Base-by-base conservation (phyloP, 257 asterid species). In the Oldenlandia corymbosa region DNA sequence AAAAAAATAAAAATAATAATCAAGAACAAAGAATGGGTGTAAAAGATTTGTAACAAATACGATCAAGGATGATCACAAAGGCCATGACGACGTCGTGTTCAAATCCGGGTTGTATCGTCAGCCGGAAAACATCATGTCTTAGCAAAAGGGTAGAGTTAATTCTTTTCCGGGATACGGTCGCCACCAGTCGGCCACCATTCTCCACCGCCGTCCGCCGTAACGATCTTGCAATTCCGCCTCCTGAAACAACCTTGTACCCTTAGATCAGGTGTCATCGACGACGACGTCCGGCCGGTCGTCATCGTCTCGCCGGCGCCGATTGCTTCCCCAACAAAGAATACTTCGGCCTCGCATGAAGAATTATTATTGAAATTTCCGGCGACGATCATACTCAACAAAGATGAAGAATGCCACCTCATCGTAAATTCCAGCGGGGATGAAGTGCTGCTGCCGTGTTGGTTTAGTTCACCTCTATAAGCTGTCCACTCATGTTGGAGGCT, bases 261-360 rank as follows among this genome's bases (percentile, higher is more conserved):
- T 50, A 67, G 67, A 60, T 67, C 65, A 12, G 73, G 75, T 3
- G 39, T 4, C 9, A 9, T 34, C n/a, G n/a, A n/a, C n/a, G n/a
- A n/a, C n/a, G n/a, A n/a, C n/a, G n/a, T n/a, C n/a, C n/a, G n/a
- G n/a, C n/a, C n/a, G n/a, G n/a, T n/a, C n/a, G n/a, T n/a, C 26
- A 37, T 37, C 28, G 13, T 14, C 59, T 50, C 10, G 31, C 36
- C 45, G 60, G 46, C 24, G 28, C n/a, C 37, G 24, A n/a, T 32
- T 20, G 24, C 48, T 27, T 6, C 7, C 36, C 45, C 75, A 23
- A 52, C 70, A 0, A 48, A 39, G 61, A 64, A 72, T 11, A 78
- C 72, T 53, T 71, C 66, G 0, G 78, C 80, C 68, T 78, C 75
- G 42, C 77, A 78, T 43, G 77, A n/a, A n/a, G n/a, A n/a, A n/a